Percentiles rank a stretch among this genome's conserved stretches.
phyloP scores from a whole-genome alignment of 1,284 basidiomycete species.

The Paramarasmius palmivorus region DNA sequence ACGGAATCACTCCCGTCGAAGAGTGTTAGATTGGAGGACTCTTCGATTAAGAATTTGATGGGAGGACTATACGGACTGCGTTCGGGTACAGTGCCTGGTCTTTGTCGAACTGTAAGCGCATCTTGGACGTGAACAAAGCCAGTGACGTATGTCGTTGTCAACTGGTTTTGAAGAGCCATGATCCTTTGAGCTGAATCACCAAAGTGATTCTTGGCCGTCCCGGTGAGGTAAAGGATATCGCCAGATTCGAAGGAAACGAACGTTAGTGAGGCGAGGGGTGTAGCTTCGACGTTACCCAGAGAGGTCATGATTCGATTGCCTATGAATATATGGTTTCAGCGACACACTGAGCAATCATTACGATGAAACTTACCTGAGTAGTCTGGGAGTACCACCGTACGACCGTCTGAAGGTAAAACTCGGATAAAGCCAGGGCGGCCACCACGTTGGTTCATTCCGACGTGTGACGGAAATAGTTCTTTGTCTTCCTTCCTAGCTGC shows the following conservation, averaged over 20 bases:
- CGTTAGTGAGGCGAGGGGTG: slow-evolving; percentile 53
- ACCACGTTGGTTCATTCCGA: slow-evolving; percentile 66
- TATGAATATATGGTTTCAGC: slow-evolving; percentile 22
- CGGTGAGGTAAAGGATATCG: slow-evolving; percentile 62
- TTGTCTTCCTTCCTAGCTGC: slow-evolving; percentile 37
- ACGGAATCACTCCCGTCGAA: slow-evolving; percentile 27
- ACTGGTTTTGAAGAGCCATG: slow-evolving; percentile 54
- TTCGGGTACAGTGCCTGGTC: slow-evolving; percentile 30
- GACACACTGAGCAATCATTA: slow-evolving; percentile 3
- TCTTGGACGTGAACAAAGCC: slow-evolving; percentile 56
- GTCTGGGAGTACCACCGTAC: slow-evolving; percentile 60
- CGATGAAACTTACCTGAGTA: slow-evolving; percentile 48
- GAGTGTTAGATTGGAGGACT: slow-evolving; percentile 27
- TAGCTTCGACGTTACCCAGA: slow-evolving; percentile 62
- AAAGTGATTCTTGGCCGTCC: slow-evolving; percentile 49
- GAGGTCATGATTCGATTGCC: slow-evolving; percentile 64
- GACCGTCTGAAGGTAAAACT: slow-evolving; percentile 51
- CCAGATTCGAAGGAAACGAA: slow-evolving; percentile 57
- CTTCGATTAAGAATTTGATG: slow-evolving; percentile 51
- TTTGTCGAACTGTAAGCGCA: slow-evolving; percentile 54
- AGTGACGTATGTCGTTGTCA: slow-evolving; percentile 50
- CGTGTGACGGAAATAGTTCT: slow-evolving; percentile 48
- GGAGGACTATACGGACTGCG: slow-evolving; percentile 63
- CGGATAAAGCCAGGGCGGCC: slow-evolving; percentile 62
- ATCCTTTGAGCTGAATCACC: slow-evolving; percentile 45